A percentile compares a stretch with the other conserved stretches of the same genome.
Evolutionary conservation across 2,329 filamentous ascomycete species (phyloP).

Genomic region (Claviceps citrina): DNA sequence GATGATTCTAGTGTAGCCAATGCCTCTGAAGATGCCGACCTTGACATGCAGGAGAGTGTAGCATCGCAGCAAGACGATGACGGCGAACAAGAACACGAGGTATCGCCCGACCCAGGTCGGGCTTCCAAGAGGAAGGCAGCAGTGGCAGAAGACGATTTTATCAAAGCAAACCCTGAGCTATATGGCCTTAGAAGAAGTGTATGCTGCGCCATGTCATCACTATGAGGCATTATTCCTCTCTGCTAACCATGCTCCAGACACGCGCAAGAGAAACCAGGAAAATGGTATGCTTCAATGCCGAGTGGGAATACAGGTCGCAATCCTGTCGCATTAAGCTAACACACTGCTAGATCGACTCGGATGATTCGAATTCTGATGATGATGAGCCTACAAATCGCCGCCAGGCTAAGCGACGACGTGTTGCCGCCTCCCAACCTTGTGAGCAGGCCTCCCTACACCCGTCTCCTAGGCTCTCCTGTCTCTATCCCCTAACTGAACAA

Average conservation of each 20-base stretch:
- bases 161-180: conserved; percentile 80
- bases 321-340: conserved; percentile 2
- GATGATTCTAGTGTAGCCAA: conserved; percentile 37
- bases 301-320: background rate
- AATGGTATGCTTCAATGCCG: conserved; percentile 31
- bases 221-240: conserved; percentile 13
- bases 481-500: background rate
- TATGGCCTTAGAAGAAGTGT: conserved; percentile 91
- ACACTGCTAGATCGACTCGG: conserved; percentile 30
- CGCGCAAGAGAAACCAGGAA: conserved; percentile 43
- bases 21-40: conserved; percentile 56
- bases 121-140: conserved; percentile 57
- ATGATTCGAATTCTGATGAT: conserved; percentile 60
- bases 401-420: conserved; percentile 52
- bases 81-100: conserved; percentile 40
- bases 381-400: conserved; percentile 41
- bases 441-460: conserved; percentile 17
- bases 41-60: conserved; percentile 52
- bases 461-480: background rate
- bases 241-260: conserved; percentile 24
- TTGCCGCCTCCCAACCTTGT: conserved; percentile 50
- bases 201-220: conserved; percentile 25
- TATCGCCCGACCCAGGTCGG: conserved; percentile 55
- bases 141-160: conserved; percentile 64
- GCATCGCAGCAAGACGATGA: conserved; percentile 29